phyloP scores from a whole-genome alignment of 148 eudicot genomes.

The Amaranthus cruentus region DNA sequence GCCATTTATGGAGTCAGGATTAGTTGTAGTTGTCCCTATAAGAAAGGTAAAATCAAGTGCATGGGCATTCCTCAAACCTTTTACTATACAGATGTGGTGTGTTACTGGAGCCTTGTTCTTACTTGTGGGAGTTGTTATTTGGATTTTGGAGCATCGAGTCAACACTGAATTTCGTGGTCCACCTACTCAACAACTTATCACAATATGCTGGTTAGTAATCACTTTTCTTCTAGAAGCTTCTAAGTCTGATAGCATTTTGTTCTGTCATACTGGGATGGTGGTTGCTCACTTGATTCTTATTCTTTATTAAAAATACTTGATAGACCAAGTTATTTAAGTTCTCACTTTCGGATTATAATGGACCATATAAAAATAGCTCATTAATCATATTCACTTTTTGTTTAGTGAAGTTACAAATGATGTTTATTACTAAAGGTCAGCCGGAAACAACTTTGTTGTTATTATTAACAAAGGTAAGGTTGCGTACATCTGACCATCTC shows the following conservation, averaged over 20 bases:
- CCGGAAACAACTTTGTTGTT: too few relatives aligned
- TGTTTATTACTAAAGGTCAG: too few relatives aligned
- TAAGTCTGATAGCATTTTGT: not conserved
- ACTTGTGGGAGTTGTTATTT: constrained; percentile 62
- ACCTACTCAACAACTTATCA: constrained; percentile 62
- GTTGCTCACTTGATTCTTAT: not conserved
- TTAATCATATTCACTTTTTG: too few relatives aligned
- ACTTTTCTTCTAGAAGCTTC: constrained; percentile 5
- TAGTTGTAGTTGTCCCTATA: constrained; percentile 63
- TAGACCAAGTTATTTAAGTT: too few relatives aligned
- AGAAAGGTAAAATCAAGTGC: constrained; percentile 40
- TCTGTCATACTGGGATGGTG: not conserved
- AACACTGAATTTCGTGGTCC: constrained; percentile 77
- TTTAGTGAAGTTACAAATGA: too few relatives aligned
- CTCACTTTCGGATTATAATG: too few relatives aligned
- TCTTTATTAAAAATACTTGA: too few relatives aligned
- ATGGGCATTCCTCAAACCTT: constrained; percentile 75
- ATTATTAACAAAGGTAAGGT: too few relatives aligned
- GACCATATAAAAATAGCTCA: too few relatives aligned
- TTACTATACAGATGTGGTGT: constrained; percentile 57
- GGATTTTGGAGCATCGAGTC: constrained; percentile 77
- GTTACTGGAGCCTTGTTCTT: constrained; percentile 56
- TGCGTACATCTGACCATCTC: too few relatives aligned
- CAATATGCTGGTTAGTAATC: constrained; percentile 56
- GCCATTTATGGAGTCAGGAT: constrained; percentile 67